Percentiles rank a stretch among this genome's conserved stretches.
Conservation (phyloP, 2,329 filamentous ascomycete genomes). For the Furcasterigmium furcatum region DNA sequence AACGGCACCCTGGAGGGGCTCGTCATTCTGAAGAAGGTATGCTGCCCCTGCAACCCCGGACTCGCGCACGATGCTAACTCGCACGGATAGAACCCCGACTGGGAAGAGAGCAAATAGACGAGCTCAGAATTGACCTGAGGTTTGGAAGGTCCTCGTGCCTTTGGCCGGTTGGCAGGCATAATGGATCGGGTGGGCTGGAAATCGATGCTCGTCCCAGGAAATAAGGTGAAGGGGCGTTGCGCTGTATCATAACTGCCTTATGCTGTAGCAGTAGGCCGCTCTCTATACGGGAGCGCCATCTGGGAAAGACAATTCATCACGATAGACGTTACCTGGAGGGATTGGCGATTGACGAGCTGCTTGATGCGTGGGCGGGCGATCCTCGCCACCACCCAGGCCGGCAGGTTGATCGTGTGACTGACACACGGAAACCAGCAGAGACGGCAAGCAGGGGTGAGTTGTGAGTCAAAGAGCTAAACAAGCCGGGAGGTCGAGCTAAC, state of each 20-base stretch:
- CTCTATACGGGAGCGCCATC: background rate
- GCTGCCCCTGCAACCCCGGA: slow-evolving; percentile 16
- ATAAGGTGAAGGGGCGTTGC: slow-evolving; percentile 11
- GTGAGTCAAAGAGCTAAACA: background rate
- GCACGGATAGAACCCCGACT: slow-evolving; percentile 47
- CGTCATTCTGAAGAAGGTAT: slow-evolving; percentile 94
- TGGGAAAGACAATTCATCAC: background rate
- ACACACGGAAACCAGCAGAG: too few relatives aligned
- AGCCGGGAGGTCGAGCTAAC: too few relatives aligned
- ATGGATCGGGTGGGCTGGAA: slow-evolving; percentile 4
- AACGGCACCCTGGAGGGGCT: slow-evolving; percentile 90
- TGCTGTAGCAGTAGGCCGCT: background rate
- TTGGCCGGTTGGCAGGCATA: background rate
- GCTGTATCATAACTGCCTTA: slow-evolving; percentile 12
- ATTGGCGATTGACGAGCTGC: too few relatives aligned
- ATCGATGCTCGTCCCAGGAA: slow-evolving; percentile 4
- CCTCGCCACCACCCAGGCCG: too few relatives aligned
- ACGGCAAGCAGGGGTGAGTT: background rate
- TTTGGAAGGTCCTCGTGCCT: background rate
- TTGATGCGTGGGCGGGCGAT: too few relatives aligned
- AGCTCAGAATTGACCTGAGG: background rate
- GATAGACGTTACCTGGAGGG: slow-evolving; percentile 4
- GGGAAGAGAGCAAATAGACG: slow-evolving; percentile 46
- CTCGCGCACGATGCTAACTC: background rate
- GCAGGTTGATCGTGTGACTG: too few relatives aligned